Conservation (phyloP, 2,329 filamentous ascomycete genomes). For the Didymosphaeria variabile region DNA sequence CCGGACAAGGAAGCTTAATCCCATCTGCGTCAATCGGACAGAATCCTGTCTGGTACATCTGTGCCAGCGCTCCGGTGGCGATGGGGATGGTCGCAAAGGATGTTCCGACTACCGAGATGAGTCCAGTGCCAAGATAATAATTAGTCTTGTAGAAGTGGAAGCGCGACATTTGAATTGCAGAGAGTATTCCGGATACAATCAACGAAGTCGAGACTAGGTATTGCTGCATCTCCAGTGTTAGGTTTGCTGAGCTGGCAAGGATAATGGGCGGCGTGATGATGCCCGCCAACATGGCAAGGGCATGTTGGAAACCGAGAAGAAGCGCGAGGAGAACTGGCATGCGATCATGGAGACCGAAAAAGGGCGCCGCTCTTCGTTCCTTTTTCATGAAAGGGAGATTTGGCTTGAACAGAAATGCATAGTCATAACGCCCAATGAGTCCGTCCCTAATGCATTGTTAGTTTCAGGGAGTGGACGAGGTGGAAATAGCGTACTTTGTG, state of each 20-base stretch:
- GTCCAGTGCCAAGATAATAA: conserved; percentile 72
- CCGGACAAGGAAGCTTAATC: conserved; percentile 74
- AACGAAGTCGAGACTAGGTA: conserved; percentile 82
- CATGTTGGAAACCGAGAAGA: conserved; percentile 80
- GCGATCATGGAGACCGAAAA: conserved; percentile 82
- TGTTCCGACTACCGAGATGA: conserved; percentile 81
- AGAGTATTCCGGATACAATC: conserved; percentile 80
- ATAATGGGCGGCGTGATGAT: conserved; percentile 83
- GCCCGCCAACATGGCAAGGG: conserved; percentile 73
- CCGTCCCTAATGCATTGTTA: conserved; percentile 64
- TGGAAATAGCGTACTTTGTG: conserved; percentile 53
- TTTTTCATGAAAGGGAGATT: conserved; percentile 84
- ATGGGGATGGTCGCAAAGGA: conserved; percentile 81
- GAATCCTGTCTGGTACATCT: conserved; percentile 81
- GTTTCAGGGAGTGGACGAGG: neutral
- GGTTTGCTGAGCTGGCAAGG: conserved; percentile 71
- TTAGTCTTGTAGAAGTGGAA: conserved; percentile 77
- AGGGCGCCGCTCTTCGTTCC: conserved; percentile 69
- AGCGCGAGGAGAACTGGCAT: conserved; percentile 80
- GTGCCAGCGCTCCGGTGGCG: conserved; percentile 73
- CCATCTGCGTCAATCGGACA: conserved; percentile 69
- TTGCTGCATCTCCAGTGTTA: conserved; percentile 68
- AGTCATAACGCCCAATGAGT: conserved; percentile 86
- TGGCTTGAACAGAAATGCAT: conserved; percentile 83
- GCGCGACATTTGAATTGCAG: conserved; percentile 78